Evolutionary conservation across 371 early-diverging fungal species (phyloP), one percentile per base, ranked within the genome.

Genomic region (Entomophthora muscae): DNA sequence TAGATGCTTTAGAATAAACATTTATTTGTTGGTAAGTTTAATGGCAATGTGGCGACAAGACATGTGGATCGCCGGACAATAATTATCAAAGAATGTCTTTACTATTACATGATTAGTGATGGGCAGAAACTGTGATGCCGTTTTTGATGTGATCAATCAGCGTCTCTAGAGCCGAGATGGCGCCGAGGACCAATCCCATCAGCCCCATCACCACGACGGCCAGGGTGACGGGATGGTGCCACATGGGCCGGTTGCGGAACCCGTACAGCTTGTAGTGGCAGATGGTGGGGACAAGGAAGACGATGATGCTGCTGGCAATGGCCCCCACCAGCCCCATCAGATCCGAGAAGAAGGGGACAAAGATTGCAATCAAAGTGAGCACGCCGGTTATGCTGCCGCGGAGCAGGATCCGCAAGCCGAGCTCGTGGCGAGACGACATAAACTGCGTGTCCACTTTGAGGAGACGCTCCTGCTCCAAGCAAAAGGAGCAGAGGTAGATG

Each of bases 291-390:
- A 91, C 79, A 24, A 91, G 79, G 69, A 91, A 90, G 29, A 89
- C 86, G 33, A 88, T 75, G 66, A 79, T 72, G 61, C 84, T 85
- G 61, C 83, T 87, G 31, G 85, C 78, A 53, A 90, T 69, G 0
- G 90, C 84, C 26, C 93, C 93, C 33, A 93, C 68, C 26, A 93
- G 71, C 5, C 86, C 78, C 85, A 91, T 88, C 57, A 90, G 74
- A 66, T 82, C 80, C 51, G 80, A 81, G 72, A 93, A 89, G 72
- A 80, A 83, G n/a, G 91, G 87, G 10, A 93, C 77, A 57, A 78
- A 71, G 63, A 88, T 72, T 0, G 89, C 88, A 63, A 85, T 69
- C 17, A 66, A 24, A 2, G 80, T 73, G 3, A 75, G 77, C 58
- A 84, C 67, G 32, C 77, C 32, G 17, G 71, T 67, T 66, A 79